Percentiles rank a stretch among this genome's conserved stretches.
Evolutionary conservation across 495 filamentous ascomycete species (phyloP).

Genomic region (Trichoderma virens): DNA sequence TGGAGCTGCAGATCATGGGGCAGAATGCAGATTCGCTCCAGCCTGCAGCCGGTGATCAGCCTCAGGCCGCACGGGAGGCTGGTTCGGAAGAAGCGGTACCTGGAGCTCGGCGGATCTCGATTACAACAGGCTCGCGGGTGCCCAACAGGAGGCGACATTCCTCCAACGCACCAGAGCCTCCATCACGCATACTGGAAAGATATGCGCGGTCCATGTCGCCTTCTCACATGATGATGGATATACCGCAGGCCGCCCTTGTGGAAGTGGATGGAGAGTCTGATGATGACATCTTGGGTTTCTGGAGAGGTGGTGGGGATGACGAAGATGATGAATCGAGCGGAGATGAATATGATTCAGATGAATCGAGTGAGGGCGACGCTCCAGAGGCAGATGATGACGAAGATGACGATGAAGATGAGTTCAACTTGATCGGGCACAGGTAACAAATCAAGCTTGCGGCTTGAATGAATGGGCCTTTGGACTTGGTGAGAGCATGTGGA

Average conservation of each 20-base stretch:
- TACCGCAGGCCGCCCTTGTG: slow-evolving; percentile 18
- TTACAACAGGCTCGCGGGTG: slow-evolving; percentile 8
- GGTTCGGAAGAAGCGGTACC: background rate
- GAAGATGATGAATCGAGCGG: slow-evolving; percentile 30
- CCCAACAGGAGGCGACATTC: slow-evolving; percentile 28
- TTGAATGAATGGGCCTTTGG: no score
- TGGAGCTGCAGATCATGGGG: slow-evolving; percentile 53
- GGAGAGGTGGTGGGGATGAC: slow-evolving; percentile 44
- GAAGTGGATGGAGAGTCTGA: slow-evolving; percentile 39
- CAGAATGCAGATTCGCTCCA: slow-evolving; percentile 18
- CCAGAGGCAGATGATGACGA: slow-evolving; percentile 34
- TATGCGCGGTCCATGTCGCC: slow-evolving; percentile 17
- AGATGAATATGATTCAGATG: slow-evolving; percentile 26
- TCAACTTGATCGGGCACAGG: slow-evolving; percentile 67
- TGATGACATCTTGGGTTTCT: slow-evolving; percentile 56
- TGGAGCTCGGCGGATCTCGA: background rate
- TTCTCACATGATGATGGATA: slow-evolving; percentile 18
- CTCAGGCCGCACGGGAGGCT: background rate
- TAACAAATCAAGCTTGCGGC: slow-evolving; percentile 18
- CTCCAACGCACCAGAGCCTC: slow-evolving; percentile 17
- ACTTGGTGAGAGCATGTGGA: background rate
- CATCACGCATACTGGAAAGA: background rate
- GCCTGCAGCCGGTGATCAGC: background rate
- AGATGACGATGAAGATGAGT: slow-evolving; percentile 43
- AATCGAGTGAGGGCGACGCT: slow-evolving; percentile 20